Evolutionary conservation across 2,329 filamentous ascomycete genomes (phyloP).

Genomic region (Apiospora koreana): DNA sequence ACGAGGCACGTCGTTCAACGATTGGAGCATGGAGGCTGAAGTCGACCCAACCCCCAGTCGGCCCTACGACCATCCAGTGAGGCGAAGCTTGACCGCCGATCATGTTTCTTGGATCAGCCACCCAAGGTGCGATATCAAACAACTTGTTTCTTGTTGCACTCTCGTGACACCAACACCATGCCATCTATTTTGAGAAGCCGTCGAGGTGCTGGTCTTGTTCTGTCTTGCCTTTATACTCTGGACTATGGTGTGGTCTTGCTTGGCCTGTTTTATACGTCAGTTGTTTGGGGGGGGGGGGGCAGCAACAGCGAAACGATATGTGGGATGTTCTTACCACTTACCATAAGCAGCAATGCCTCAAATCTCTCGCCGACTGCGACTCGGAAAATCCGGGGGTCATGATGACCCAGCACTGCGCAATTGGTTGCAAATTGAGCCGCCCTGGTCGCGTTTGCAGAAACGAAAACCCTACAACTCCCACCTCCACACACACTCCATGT

Average conservation of each 20-base stretch:
- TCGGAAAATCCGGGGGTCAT: neutral
- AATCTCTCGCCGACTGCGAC: neutral
- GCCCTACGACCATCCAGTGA: slow-evolving; percentile 9
- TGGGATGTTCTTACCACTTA: neutral
- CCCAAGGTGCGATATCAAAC: neutral
- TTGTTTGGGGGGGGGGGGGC: no score
- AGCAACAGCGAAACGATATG: neutral
- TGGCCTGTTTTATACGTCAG: neutral
- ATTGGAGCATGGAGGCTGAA: slow-evolving; percentile 13
- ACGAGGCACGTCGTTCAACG: slow-evolving; percentile 9
- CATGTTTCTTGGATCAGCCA: slow-evolving; percentile 9
- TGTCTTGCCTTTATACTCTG: neutral
- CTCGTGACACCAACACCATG: neutral
- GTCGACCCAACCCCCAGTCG: neutral
- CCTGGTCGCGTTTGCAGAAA: neutral
- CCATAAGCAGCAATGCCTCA: neutral
- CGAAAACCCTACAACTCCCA: neutral
- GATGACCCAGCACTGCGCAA: neutral
- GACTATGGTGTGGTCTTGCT: neutral
- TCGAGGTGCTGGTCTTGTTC: neutral
- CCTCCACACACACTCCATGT: neutral
- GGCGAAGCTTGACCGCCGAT: slow-evolving; percentile 14
- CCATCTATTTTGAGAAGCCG: neutral
- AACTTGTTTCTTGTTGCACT: slow-evolving; percentile 5
- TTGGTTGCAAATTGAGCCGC: neutral